phyloP scores from a whole-genome alignment of 495 filamentous ascomycete genomes.

The Daldinia loculata region DNA sequence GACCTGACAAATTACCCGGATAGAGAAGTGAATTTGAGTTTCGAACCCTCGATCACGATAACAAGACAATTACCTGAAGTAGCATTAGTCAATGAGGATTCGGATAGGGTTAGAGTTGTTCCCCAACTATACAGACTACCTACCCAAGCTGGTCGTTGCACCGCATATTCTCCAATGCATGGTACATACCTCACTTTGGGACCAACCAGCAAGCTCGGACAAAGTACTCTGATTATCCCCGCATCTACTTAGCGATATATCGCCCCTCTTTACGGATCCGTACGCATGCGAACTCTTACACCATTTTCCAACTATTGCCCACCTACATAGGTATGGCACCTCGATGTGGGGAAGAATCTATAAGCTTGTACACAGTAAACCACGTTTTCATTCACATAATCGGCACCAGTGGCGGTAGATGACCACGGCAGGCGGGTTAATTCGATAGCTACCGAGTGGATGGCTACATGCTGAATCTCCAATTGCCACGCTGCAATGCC shows the following conservation, averaged over 20 bases:
- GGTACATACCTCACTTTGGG: neutral
- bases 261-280: constrained; percentile 17
- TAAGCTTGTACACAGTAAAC: constrained; percentile 11
- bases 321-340: constrained; percentile 21
- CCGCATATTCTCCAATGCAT: neutral
- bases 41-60: constrained; percentile 6
- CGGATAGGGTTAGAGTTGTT: neutral
- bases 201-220: neutral
- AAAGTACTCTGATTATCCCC: constrained; percentile 23
- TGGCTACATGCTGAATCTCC: constrained; percentile 39
- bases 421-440: constrained; percentile 35
- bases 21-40: neutral
- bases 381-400: constrained; percentile 26
- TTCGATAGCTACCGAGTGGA: constrained; percentile 37
- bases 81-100: neutral
- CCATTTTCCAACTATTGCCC: neutral
- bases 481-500: constrained; percentile 44
- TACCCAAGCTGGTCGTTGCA: constrained; percentile 2
- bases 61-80: neutral
- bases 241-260: constrained; percentile 32
- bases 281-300: constrained; percentile 2
- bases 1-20: neutral
- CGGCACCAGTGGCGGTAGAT: constrained; percentile 48
- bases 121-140: neutral
- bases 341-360: constrained; percentile 38